These are phyloP conservation scores for Phalaenopsis hybrid DNA, from an alignment of 116 monocot species.

Conservation along the genomic window DNA sequence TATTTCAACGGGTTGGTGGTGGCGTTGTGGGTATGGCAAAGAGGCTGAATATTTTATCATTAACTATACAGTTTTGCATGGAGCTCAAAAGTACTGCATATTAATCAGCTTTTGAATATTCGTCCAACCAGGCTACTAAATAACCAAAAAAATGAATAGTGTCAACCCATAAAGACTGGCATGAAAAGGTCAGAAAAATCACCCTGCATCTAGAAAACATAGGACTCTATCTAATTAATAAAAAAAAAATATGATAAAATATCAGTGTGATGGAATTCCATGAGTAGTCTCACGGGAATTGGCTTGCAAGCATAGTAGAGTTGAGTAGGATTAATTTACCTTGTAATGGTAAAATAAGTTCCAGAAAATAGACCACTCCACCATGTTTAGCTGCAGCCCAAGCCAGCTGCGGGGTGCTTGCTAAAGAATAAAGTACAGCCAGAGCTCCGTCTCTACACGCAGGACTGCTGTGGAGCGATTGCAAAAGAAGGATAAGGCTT, in stretches of 20 bases:
- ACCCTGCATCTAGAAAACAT: background rate
- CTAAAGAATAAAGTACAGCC: slow-evolving; percentile 86
- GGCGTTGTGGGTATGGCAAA: background rate
- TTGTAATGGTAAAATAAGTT: slow-evolving; percentile 85
- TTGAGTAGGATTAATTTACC: slow-evolving; percentile 34
- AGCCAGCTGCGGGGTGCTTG: slow-evolving; percentile 87
- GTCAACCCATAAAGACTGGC: background rate
- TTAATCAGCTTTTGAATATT: background rate
- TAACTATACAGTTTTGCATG: background rate
- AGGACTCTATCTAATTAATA: too few species aligned
- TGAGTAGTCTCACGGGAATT: background rate
- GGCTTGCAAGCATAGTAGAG: background rate
- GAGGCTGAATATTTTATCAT: background rate
- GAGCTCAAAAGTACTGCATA: background rate
- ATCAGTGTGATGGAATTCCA: background rate
- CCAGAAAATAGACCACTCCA: slow-evolving; percentile 95
- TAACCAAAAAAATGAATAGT: background rate
- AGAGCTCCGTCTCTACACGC: slow-evolving; percentile 86
- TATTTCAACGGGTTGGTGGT: background rate
- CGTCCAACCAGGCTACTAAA: background rate
- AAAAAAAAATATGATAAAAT: background rate
- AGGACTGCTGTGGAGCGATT: slow-evolving; percentile 76
- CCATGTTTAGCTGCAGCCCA: slow-evolving; percentile 99
- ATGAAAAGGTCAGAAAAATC: background rate
- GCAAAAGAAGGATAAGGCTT: slow-evolving; percentile 75